Evolutionary conservation across 139 green algal genomes (phyloP), one percentile per base, ranked within the genome.

Genomic region (Tetradesmus lagerheimii): DNA sequence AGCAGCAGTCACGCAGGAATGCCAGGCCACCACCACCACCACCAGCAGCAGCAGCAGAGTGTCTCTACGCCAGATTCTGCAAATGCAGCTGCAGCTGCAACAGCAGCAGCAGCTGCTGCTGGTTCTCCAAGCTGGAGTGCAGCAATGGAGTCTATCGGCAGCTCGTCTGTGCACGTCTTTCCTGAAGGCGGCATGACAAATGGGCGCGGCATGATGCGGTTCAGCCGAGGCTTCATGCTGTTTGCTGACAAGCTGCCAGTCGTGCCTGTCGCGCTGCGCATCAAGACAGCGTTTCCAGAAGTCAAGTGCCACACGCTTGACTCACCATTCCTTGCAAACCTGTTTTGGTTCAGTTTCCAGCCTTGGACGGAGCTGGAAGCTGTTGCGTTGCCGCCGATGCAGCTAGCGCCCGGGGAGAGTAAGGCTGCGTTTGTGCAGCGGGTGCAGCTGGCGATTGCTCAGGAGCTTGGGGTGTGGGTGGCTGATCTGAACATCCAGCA

Each of bases 161-260:
- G 6, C 79, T 29, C 79, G 41, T 34, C 76, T 25, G 64, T 85
- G 25, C 91, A 93, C 82, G 76, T 96, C n/a, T 96, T 95, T 41
- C 94, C 94, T 64, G 94, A 96, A 86, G 94, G 94, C 11, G 94
- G 94, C 53, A 95, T 96, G 92, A 96, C 94, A 16, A 96, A 95
- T 45, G 94, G 93, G 27, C 53, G 31, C 27, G 93, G 87, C 87
- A 95, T 95, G 92, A 89, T 95, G 86, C 77, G 80, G 1, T 95
- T 96, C 88, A 93, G 84, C 25, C 87, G 93, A 38, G 94, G 94
- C 25, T 96, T 96, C 88, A 95, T 92, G 78, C 87, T 90, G 34
- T 95, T 96, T 83, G 71, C 67, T 1, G 43, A 88, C 38, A 89
- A 66, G n/a, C 88, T 94, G 57, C 91, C 92, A 0, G 91, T 96